phyloP scores from a whole-genome alignment of 2,329 filamentous ascomycete genomes.

The Arthrinium phaeospermum region DNA sequence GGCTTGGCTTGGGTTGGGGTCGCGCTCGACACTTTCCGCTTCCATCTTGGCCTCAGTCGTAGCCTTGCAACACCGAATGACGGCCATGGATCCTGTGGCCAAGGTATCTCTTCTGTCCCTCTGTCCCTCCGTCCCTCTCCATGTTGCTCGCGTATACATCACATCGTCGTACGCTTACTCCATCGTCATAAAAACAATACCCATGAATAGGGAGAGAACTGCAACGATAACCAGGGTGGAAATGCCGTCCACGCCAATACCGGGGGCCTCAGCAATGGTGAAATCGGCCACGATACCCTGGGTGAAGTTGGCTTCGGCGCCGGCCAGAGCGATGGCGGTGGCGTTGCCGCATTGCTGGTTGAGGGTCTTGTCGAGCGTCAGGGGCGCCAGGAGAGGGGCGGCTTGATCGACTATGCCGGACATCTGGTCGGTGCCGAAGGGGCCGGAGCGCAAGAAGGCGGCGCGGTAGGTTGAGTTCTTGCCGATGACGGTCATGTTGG shows the following conservation, averaged over 20 bases:
- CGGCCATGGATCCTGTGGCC: neutral
- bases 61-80: neutral
- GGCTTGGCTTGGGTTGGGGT: neutral
- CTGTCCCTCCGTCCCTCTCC: neutral
- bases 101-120: neutral
- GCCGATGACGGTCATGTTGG: conserved; percentile 54
- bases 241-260: conserved; percentile 24
- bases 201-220: conserved; percentile 2
- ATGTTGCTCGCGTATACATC: neutral
- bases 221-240: conserved; percentile 1
- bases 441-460: conserved; percentile 50
- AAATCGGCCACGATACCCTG: conserved; percentile 45
- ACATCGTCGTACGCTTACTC: neutral
- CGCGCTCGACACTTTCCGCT: neutral
- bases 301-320: conserved; percentile 51
- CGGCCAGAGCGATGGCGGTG: conserved; percentile 48
- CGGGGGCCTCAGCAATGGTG: conserved; percentile 38
- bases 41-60: neutral
- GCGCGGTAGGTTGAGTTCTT: conserved; percentile 51
- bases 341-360: conserved; percentile 53
- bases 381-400: conserved; percentile 41
- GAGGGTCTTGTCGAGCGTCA: conserved; percentile 46
- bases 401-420: conserved; percentile 49
- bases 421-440: conserved; percentile 45
- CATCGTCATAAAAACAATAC: neutral